A percentile compares a stretch with the other conserved stretches of the same genome.
phyloP scores from a whole-genome alignment of 768 basidiomycete species.

The Naganishia randhawae region DNA sequence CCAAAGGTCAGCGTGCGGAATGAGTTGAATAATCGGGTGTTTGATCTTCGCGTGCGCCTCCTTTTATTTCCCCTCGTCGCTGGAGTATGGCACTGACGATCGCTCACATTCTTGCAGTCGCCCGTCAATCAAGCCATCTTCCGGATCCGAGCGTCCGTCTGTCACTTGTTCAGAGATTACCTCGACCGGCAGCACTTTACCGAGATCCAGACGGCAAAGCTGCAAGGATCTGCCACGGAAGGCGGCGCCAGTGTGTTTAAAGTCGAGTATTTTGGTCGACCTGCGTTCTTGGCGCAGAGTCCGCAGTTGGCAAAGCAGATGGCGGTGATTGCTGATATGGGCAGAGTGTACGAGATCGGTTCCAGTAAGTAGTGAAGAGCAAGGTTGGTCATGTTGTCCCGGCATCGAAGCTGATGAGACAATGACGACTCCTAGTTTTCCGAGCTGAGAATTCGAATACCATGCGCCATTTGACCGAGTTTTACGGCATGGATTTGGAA shows the following conservation, averaged over 20 bases:
- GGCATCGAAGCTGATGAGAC: neutral
- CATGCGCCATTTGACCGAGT: constrained; percentile 93
- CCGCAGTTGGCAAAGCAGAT: constrained; percentile 97
- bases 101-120: constrained; percentile 66
- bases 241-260: constrained; percentile 94
- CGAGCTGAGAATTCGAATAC: constrained; percentile 94
- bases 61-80: constrained; percentile 64
- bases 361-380: constrained; percentile 38
- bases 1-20: constrained; percentile 22
- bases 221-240: constrained; percentile 92
- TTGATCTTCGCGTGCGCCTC: constrained; percentile 53
- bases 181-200: constrained; percentile 68
- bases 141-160: constrained; percentile 75
- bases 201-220: constrained; percentile 93
- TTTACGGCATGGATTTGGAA: constrained; percentile 93
- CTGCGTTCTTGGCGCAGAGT: constrained; percentile 86
- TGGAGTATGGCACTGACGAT: constrained; percentile 75
- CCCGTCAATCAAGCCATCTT: constrained; percentile 92
- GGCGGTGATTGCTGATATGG: constrained; percentile 95
- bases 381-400: neutral
- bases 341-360: constrained; percentile 92
- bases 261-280: constrained; percentile 94
- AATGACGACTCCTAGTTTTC: constrained; percentile 63
- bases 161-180: constrained; percentile 75
- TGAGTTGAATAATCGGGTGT: constrained; percentile 27